These are phyloP conservation scores for Paramecium pentaurelia DNA, from an alignment of 73 alveolate species.

Conservation along the genomic window DNA sequence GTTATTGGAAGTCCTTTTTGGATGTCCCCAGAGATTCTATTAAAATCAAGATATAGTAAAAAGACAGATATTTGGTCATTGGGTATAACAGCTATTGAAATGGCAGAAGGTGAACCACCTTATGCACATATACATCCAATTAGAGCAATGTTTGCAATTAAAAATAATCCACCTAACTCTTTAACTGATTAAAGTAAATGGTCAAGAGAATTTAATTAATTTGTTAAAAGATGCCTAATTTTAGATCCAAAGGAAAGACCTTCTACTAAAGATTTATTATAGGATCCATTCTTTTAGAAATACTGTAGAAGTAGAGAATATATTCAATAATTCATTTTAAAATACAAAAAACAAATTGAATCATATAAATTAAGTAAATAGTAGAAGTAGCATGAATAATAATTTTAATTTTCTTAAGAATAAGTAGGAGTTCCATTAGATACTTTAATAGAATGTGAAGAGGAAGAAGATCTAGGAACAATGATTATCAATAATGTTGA, in stretches of 20 bases:
- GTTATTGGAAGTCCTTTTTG: slow-evolving; percentile 96
- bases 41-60: slow-evolving; percentile 78
- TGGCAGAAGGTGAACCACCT: slow-evolving; percentile 99
- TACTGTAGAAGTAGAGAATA: slow-evolving; percentile 30
- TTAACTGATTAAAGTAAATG: slow-evolving; percentile 88
- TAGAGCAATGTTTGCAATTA: slow-evolving; percentile 88
- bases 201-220: slow-evolving; percentile 92
- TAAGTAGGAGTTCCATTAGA: background rate
- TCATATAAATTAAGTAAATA: background rate
- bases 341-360: background rate
- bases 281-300: slow-evolving; percentile 76
- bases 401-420: background rate
- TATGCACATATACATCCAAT: slow-evolving; percentile 85
- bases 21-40: slow-evolving; percentile 97
- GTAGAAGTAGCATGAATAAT: background rate
- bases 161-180: slow-evolving; percentile 87
- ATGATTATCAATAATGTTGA: background rate
- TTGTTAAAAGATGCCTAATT: slow-evolving; percentile 87
- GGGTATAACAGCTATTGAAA: slow-evolving; percentile 96
- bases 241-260: slow-evolving; percentile 92
- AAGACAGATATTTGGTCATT: slow-evolving; percentile 97
- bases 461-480: slow-evolving; percentile 47
- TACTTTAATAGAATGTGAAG: slow-evolving; percentile 52
- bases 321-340: background rate
- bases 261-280: slow-evolving; percentile 85